Evolutionary conservation across 768 basidiomycete genomes (phyloP).

Genomic region (Termitomyces sp.): DNA sequence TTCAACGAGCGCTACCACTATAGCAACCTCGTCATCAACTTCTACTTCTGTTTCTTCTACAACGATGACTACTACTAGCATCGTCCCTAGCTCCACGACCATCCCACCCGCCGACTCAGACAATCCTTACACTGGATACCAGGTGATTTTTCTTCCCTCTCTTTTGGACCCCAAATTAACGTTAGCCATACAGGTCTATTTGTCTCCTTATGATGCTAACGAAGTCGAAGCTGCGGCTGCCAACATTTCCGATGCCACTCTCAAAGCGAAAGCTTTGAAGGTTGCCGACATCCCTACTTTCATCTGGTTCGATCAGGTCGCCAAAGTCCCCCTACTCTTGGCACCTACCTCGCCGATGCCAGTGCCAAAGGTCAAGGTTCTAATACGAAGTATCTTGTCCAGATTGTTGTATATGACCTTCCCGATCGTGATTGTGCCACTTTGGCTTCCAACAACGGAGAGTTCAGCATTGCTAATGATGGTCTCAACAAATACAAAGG

Average conservation of each 20-base stretch:
- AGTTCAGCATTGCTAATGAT: slow-evolving; percentile 55
- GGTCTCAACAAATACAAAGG: slow-evolving; percentile 51
- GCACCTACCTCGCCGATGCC: slow-evolving; percentile 55
- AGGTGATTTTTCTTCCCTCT: slow-evolving; percentile 22
- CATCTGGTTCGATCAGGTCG: slow-evolving; percentile 55
- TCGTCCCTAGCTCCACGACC: neutral
- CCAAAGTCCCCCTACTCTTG: slow-evolving; percentile 52
- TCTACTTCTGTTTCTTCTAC: no score
- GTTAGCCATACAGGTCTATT: slow-evolving; percentile 32
- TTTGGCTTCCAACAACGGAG: slow-evolving; percentile 61
- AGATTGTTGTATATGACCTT: slow-evolving; percentile 55
- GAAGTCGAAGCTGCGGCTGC: slow-evolving; percentile 50
- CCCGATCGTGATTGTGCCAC: slow-evolving; percentile 68
- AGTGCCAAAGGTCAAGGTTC: slow-evolving; percentile 35
- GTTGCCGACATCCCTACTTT: slow-evolving; percentile 63
- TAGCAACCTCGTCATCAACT: no score
- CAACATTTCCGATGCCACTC: slow-evolving; percentile 45
- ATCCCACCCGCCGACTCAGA: slow-evolving; percentile 28
- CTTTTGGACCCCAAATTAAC: neutral
- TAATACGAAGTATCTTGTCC: slow-evolving; percentile 45
- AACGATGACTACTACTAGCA: neutral
- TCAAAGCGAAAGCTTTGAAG: slow-evolving; percentile 45
- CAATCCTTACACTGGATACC: slow-evolving; percentile 55
- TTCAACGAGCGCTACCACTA: no score
- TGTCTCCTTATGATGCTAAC: slow-evolving; percentile 52